These are phyloP conservation scores for Verbena officinalis DNA, from an alignment of 257 asterid species.

Conservation along the genomic window DNA sequence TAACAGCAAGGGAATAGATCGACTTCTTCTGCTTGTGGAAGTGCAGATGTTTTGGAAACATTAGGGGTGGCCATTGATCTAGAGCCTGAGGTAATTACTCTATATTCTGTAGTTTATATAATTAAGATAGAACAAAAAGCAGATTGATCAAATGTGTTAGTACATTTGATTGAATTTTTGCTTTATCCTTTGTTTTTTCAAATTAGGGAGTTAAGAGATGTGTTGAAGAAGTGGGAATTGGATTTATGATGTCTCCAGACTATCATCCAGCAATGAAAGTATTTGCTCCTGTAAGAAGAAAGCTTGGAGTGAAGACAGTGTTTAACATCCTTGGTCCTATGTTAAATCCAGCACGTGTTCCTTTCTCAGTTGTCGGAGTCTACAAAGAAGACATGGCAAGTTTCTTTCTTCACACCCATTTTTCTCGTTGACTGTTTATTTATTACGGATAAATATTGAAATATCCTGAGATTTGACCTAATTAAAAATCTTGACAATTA, in stretches of 20 bases:
- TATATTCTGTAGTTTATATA: neutral
- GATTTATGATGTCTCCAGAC: conserved; percentile 88
- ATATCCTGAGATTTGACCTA: too few species aligned
- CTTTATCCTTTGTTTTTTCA: neutral
- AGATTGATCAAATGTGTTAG: neutral
- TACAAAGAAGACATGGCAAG: conserved; percentile 69
- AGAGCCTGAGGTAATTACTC: conserved; percentile 63
- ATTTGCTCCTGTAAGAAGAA: conserved; percentile 77
- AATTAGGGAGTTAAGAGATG: conserved; percentile 65
- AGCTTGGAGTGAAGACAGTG: conserved; percentile 74
- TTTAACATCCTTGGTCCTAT: conserved; percentile 83
- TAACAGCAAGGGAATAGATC: conserved; percentile 90
- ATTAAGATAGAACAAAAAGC: neutral
- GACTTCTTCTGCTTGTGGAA: conserved; percentile 93
- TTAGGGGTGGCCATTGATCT: conserved; percentile 69
- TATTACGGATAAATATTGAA: too few species aligned
- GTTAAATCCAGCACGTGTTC: conserved; percentile 82
- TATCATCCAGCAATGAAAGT: conserved; percentile 88
- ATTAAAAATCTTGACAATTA: too few species aligned
- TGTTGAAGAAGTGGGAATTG: conserved; percentile 68
- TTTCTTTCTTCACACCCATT: neutral
- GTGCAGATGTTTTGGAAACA: conserved; percentile 86
- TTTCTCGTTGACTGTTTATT: too few species aligned
- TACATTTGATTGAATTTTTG: neutral
- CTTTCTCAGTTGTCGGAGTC: conserved; percentile 83